These are phyloP conservation scores for Lactuca saligna DNA, from an alignment of 129 eudicot species.

Conservation along the genomic window DNA sequence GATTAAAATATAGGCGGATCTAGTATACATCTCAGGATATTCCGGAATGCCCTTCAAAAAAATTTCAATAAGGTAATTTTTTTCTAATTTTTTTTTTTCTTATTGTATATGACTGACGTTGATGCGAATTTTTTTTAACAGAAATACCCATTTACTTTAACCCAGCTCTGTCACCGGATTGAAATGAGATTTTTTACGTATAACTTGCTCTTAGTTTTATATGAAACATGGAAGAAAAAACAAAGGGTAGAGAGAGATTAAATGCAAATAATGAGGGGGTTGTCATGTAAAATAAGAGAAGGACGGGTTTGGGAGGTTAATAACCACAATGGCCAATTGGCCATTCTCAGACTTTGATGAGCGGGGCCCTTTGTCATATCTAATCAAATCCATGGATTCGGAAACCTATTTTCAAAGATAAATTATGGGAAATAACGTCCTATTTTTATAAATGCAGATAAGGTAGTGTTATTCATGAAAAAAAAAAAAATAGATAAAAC, in stretches of 20 bases:
- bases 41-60: too few relatives aligned
- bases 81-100: too few relatives aligned
- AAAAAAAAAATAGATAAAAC: too few relatives aligned
- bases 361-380: slow-evolving; percentile 31
- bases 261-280: slow-evolving; percentile 15
- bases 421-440: neutral
- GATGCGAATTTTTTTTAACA: too few relatives aligned
- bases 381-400: slow-evolving; percentile 35
- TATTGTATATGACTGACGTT: too few relatives aligned
- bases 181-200: neutral
- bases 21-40: too few relatives aligned
- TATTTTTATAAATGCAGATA: too few relatives aligned
- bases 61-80: too few relatives aligned
- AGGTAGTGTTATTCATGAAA: too few relatives aligned
- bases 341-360: slow-evolving; percentile 16
- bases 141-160: too few relatives aligned
- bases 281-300: slow-evolving; percentile 5
- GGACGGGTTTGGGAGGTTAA: slow-evolving; percentile 29
- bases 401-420: neutral
- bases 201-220: neutral
- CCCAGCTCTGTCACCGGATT: too few relatives aligned
- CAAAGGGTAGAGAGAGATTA: neutral
- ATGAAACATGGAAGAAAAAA: neutral
- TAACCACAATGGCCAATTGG: slow-evolving; percentile 32
- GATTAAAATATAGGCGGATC: too few relatives aligned